These are phyloP conservation scores for Colletotrichum sublineola DNA, from an alignment of 2,329 filamentous ascomycete species.

Conservation along the genomic window DNA sequence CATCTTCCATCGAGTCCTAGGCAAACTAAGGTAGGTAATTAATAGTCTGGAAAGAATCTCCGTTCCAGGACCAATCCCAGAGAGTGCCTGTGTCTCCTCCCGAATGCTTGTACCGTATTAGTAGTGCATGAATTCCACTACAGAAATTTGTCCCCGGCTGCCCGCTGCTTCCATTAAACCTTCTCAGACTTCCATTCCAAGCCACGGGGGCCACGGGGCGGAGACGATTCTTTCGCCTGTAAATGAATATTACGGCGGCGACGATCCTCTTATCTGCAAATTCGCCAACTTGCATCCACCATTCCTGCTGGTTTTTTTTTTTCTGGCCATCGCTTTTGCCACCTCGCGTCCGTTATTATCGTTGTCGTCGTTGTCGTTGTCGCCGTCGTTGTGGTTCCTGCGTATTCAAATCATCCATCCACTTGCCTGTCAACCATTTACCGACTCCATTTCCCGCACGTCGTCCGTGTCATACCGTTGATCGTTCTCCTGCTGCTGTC, in stretches of 20 bases:
- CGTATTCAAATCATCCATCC: neutral
- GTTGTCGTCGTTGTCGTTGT: no score
- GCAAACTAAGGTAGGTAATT: no score
- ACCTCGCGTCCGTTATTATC: neutral
- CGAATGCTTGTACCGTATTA: no score
- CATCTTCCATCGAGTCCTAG: neutral
- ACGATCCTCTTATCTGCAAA: slow-evolving; percentile 1
- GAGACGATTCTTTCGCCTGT: neutral
- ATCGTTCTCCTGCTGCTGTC: no score
- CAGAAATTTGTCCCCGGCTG: slow-evolving; percentile 11
- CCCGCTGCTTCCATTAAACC: neutral
- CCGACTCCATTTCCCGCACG: no score
- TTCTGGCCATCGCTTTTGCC: neutral
- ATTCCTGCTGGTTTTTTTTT: neutral
- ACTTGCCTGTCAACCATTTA: no score
- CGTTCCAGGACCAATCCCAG: neutral
- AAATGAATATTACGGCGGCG: neutral
- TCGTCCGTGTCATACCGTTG: no score
- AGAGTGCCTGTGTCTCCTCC: slow-evolving; percentile 4
- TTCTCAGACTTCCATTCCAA: neutral
- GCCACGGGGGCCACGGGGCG: neutral
- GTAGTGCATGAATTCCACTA: slow-evolving; percentile 18
- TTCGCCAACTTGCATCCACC: neutral
- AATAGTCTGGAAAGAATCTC: no score
- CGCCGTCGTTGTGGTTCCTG: slow-evolving; percentile 1